Percentiles rank a stretch among this genome's conserved stretches.
phyloP scores from a whole-genome alignment of 768 basidiomycete species.

The Pleurotus pulmonarius region DNA sequence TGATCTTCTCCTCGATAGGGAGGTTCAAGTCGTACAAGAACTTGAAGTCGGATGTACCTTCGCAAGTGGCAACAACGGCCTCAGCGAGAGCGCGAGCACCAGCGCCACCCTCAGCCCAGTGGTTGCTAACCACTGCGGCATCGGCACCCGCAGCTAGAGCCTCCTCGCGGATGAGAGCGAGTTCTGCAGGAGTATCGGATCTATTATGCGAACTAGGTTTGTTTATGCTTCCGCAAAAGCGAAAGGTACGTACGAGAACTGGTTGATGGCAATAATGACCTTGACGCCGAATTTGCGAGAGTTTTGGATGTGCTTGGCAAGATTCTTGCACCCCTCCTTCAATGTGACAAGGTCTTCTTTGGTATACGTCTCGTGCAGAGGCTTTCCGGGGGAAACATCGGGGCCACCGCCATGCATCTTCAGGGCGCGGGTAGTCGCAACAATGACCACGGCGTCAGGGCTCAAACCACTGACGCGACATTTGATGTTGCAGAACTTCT shows the following conservation, averaged over 20 bases:
- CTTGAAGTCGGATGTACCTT: conserved; percentile 79
- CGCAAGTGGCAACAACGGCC: conserved; percentile 85
- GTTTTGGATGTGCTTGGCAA: conserved; percentile 92
- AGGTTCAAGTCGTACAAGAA: conserved; percentile 88
- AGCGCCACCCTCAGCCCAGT: conserved; percentile 95
- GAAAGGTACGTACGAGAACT: conserved; percentile 73
- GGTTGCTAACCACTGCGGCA: conserved; percentile 91
- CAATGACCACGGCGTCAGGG: conserved; percentile 93
- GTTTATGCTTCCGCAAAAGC: conserved; percentile 1
- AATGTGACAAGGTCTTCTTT: conserved; percentile 89
- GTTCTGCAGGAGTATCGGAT: conserved; percentile 86
- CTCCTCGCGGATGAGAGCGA: conserved; percentile 77
- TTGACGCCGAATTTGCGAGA: conserved; percentile 95
- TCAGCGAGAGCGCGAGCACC: conserved; percentile 90
- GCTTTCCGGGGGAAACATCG: conserved; percentile 93
- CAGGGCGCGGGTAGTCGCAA: conserved; percentile 94
- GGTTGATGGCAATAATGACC: conserved; percentile 93
- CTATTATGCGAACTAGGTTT: conserved; percentile 32
- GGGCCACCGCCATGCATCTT: conserved; percentile 99
- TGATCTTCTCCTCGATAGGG: conserved; percentile 86
- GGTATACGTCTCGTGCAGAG: conserved; percentile 90
- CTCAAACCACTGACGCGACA: conserved; percentile 89
- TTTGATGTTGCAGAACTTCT: conserved; percentile 99
- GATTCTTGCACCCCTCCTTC: conserved; percentile 88
- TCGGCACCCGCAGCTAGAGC: conserved; percentile 87